Base-by-base conservation (phyloP, 73 alveolate genomes). In the Paramecium primaurelia region DNA sequence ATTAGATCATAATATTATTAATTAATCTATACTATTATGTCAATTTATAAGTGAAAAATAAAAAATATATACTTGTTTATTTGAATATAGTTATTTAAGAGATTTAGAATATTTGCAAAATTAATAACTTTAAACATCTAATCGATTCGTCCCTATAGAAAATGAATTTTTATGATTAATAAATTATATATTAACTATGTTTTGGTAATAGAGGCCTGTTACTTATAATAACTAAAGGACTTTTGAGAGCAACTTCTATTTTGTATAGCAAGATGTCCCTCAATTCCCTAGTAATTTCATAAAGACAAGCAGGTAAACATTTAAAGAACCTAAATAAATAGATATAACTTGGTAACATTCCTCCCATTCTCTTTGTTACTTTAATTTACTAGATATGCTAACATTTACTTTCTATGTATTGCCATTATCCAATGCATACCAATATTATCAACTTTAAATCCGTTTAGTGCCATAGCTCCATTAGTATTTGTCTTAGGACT, bases 391-490 rank as follows among this genome's bases (percentile, higher is more conserved):
- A 92, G 97, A 25, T 92, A 95, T 90, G 98, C 98, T 18, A 97
- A 97, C 91, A 88, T 96, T 47, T 97, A 96, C 93, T 97, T 97
- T 95, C 75, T 97, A 59, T 36, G 86, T n/a, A 95, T 95, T 37
- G 98, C 98, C 25, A 93, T 97, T 58, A 86, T 97, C 5, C 93
- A 96, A 86, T 94, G 98, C 85, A 98, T 98, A 44, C 97, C 98
- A 8, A 59, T 86, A 30, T 96, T 98, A 58, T 96, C 99, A 20
- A 99, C 99, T 20, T 93, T 98, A 49, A 94, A 96, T 59, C 69
- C 99, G 99, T 44, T 92, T 93, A 14, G 96, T 99, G 54, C 99
- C 12, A 97, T 98, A 34, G 96, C 97, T 68, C 99, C 99, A 8
- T 92, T 98, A 68, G 97, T 97, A 16, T 98, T 98, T 88, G 99